These are phyloP conservation scores for Fomitopsis palustris DNA, from an alignment of 1,284 basidiomycete species.

Conservation along the genomic window DNA sequence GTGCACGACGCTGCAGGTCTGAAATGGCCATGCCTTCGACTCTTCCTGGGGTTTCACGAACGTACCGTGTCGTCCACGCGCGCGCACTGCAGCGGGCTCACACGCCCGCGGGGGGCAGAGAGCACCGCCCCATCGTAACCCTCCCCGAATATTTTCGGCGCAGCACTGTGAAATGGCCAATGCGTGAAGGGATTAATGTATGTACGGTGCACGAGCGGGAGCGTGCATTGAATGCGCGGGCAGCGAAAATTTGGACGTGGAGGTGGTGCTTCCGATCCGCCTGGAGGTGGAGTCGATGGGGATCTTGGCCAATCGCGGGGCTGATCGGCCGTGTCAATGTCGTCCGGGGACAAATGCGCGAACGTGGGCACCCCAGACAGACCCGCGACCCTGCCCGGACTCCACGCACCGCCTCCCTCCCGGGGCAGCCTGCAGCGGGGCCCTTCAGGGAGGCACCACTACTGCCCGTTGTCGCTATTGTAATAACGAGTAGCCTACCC, in stretches of 20 bases:
- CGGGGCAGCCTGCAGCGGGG: not conserved
- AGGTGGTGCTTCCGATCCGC: not conserved
- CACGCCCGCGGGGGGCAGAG: not conserved
- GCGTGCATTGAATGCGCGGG: not conserved
- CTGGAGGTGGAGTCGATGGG: not conserved
- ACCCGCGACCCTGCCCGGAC: not conserved
- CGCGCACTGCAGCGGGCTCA: not conserved
- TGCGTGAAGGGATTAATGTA: not conserved
- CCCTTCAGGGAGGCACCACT: not conserved
- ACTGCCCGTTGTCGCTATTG: not conserved
- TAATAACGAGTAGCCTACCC: too few relatives aligned
- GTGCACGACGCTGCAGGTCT: not conserved
- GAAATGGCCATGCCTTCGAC: not conserved
- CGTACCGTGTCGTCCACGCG: not conserved
- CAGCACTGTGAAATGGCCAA: not conserved
- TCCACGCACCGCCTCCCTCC: not conserved
- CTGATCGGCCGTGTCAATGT: not conserved
- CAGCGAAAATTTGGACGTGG: not conserved
- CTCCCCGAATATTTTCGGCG: not conserved
- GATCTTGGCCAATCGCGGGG: not conserved
- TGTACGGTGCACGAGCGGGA: not conserved
- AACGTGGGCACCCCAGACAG: constrained; percentile 1
- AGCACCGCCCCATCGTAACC: not conserved
- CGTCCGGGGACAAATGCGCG: not conserved
- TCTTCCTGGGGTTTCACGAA: not conserved